A percentile compares a stretch with the other conserved stretches of the same genome.
These are phyloP conservation scores for Phytophthora hybrid DNA, from an alignment of 352 stramenopile species.

Conservation along the genomic window DNA sequence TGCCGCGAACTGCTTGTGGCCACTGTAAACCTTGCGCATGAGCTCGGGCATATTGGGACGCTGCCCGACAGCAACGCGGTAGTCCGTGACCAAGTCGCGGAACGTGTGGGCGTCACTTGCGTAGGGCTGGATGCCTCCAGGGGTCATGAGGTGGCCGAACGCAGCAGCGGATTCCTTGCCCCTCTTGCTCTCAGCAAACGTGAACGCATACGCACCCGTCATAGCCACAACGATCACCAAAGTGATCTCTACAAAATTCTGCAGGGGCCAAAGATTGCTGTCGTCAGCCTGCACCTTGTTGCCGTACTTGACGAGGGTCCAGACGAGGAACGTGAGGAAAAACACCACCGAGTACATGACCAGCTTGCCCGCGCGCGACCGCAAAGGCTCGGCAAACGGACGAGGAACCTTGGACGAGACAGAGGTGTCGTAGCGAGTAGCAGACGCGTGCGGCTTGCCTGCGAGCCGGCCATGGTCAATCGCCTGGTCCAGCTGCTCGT, in stretches of 20 bases:
- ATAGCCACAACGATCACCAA: constrained; percentile 21
- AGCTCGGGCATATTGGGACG: constrained; percentile 42
- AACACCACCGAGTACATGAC: constrained; percentile 36
- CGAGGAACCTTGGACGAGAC: constrained; percentile 14
- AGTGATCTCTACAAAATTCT: constrained; percentile 52
- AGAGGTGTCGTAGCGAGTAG: constrained; percentile 16
- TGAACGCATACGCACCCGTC: constrained; percentile 24
- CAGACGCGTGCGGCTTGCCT: constrained; percentile 19
- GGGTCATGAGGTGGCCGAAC: constrained; percentile 10
- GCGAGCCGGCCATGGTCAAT: constrained; percentile 39
- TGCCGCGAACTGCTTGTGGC: constrained; percentile 26
- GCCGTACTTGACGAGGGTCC: constrained; percentile 40
- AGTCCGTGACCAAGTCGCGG: constrained; percentile 27
- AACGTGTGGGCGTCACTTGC: constrained; percentile 26
- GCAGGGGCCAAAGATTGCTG: constrained; percentile 53
- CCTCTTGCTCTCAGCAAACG: constrained; percentile 21
- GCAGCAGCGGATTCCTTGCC: constrained; percentile 6
- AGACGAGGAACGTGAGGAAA: constrained; percentile 36
- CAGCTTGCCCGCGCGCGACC: constrained; percentile 28
- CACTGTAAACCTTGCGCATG: constrained; percentile 34
- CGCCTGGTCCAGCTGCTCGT: constrained; percentile 15
- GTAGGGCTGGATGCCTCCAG: constrained; percentile 18
- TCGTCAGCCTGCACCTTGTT: constrained; percentile 37
- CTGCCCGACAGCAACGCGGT: constrained; percentile 30
- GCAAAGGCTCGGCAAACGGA: constrained; percentile 48